A percentile compares a stretch with the other conserved stretches of the same genome.
Evolutionary conservation across 169 alveolate genomes (phyloP).

Genomic region (Plasmodium knowlesi): DNA sequence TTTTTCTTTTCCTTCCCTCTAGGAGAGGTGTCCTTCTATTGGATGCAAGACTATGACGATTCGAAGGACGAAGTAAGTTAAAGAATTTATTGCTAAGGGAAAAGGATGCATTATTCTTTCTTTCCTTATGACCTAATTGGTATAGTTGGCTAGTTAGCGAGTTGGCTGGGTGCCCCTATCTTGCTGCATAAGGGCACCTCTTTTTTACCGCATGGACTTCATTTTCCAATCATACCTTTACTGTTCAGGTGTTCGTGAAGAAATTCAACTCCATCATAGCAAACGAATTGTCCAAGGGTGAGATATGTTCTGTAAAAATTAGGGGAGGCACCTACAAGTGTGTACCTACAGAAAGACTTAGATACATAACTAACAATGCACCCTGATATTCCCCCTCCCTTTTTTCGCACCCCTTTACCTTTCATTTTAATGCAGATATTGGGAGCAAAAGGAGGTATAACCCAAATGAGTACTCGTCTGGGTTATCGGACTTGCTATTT

Average conservation of each 20-base stretch:
- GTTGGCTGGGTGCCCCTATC: background rate
- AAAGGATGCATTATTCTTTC: background rate
- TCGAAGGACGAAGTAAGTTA: constrained; percentile 74
- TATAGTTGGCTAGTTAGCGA: background rate
- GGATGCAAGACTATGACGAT: constrained; percentile 76
- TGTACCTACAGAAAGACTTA: background rate
- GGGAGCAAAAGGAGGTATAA: constrained; percentile 26
- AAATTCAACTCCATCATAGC: constrained; percentile 64
- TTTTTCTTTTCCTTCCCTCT: background rate
- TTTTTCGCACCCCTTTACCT: background rate
- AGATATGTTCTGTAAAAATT: background rate
- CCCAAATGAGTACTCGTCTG: constrained; percentile 13
- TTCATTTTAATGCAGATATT: background rate
- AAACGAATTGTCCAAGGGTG: constrained; percentile 45
- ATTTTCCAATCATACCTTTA: background rate
- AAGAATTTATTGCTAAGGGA: background rate
- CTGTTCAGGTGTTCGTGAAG: constrained; percentile 23
- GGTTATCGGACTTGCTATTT: constrained; percentile 28
- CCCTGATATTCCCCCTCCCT: background rate
- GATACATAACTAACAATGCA: background rate
- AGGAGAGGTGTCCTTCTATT: constrained; percentile 49
- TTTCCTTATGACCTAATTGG: background rate
- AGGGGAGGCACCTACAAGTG: background rate
- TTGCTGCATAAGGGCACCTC: background rate
- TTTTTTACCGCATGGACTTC: background rate